phyloP scores from a whole-genome alignment of 257 asterid genomes.

The Gynochthodes officinalis region DNA sequence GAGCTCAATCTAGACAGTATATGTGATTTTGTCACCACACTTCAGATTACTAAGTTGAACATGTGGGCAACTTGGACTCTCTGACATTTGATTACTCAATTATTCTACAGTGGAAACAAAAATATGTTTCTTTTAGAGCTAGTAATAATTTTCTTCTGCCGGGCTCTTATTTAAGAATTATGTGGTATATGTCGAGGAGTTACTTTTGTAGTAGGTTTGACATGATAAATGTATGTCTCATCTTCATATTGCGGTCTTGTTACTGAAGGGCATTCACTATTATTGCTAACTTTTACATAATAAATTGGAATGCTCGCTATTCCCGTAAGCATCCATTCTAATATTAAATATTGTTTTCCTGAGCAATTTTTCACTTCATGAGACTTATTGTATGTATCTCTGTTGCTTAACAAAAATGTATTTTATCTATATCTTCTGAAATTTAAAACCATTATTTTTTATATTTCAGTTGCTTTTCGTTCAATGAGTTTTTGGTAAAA shows the following conservation, averaged over 20 bases:
- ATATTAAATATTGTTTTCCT: not conserved
- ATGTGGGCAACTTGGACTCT: not conserved
- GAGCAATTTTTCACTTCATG: not conserved
- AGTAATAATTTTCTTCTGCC: not conserved
- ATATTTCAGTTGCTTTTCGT: not conserved
- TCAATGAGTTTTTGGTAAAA: not conserved
- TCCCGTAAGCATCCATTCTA: not conserved
- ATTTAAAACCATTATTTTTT: not conserved
- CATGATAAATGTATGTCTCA: not conserved
- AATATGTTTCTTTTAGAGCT: not conserved
- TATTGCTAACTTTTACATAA: not conserved
- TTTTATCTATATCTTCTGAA: not conserved
- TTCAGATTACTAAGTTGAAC: not conserved
- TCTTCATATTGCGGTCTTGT: not conserved
- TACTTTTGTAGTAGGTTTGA: not conserved
- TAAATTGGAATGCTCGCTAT: not conserved
- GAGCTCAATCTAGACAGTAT: constrained; percentile 1
- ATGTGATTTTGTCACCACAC: not conserved
- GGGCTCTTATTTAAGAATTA: not conserved
- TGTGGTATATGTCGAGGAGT: not conserved
- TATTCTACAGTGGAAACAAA: not conserved
- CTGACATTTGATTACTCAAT: not conserved
- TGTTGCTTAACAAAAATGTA: not conserved
- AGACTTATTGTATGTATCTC: not conserved
- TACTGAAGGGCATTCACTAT: not conserved